Percentiles rank a stretch among this genome's conserved stretches.
Evolutionary conservation across 192 early-diverging fungal genomes (phyloP).

Genomic region (Gigaspora rosea): DNA sequence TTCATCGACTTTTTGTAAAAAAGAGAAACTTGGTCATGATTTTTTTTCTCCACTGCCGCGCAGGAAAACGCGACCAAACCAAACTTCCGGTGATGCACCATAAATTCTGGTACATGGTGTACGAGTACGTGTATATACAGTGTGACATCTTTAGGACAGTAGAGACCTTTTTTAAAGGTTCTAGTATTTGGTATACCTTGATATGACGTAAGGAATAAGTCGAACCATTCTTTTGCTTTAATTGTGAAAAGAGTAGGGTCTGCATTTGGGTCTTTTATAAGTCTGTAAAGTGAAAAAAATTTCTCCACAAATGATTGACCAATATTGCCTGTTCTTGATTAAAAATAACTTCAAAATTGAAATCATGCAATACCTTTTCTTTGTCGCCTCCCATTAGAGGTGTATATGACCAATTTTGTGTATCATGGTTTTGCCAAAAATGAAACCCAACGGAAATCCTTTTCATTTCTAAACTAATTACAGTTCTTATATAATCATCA

Average conservation of each 20-base stretch:
- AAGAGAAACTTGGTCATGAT: too few species aligned
- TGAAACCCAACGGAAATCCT: neutral
- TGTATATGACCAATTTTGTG: neutral
- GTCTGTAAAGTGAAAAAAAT: neutral
- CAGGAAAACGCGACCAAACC: too few species aligned
- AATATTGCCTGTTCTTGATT: neutral
- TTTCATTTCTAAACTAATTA: neutral
- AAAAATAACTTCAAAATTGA: neutral
- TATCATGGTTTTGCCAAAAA: neutral
- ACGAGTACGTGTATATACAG: neutral
- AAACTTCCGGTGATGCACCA: too few species aligned
- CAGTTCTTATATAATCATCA: neutral
- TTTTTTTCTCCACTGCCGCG: too few species aligned
- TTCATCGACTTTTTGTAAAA: too few species aligned
- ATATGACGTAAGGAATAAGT: neutral
- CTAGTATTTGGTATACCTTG: neutral
- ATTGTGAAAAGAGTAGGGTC: neutral
- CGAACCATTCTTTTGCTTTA: conserved; percentile 1
- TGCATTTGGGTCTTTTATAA: neutral
- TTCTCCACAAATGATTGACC: neutral
- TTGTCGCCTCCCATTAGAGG: neutral
- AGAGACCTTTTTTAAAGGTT: conserved; percentile 6
- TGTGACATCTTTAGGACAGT: neutral
- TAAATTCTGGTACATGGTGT: too few species aligned
- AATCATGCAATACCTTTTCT: neutral